A percentile compares a stretch with the other conserved stretches of the same genome.
Conservation (phyloP, 768 basidiomycete species). For the Pholiota conissans region DNA sequence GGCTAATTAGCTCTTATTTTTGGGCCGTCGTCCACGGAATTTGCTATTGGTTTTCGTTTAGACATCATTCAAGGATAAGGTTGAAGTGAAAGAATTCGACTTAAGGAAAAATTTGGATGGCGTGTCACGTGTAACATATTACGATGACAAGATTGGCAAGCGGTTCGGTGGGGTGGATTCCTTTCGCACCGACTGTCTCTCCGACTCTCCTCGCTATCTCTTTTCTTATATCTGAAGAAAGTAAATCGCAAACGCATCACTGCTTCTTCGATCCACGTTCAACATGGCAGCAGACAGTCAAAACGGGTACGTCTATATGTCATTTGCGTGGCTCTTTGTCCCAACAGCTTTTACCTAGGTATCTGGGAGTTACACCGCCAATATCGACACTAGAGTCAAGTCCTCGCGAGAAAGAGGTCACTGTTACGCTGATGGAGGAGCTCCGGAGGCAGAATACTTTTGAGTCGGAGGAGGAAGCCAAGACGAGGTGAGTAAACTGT, state of each 20-base stretch:
- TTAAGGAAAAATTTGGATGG: constrained; percentile 7
- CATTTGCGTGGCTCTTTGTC: neutral
- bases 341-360: constrained; percentile 41
- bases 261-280: neutral
- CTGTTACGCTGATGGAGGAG: constrained; percentile 86
- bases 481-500: constrained; percentile 70
- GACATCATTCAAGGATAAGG: too few relatives aligned
- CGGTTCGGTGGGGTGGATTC: constrained; percentile 3
- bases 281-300: constrained; percentile 22
- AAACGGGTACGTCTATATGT: constrained; percentile 18
- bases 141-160: constrained; percentile 3
- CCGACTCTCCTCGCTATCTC: neutral
- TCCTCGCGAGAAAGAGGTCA: constrained; percentile 81
- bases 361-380: constrained; percentile 82
- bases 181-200: constrained; percentile 2
- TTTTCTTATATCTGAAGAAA: neutral
- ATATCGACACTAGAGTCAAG: constrained; percentile 78
- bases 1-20: too few relatives aligned
- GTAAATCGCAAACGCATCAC: neutral
- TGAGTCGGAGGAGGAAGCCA: constrained; percentile 85
- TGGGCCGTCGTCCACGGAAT: too few relatives aligned
- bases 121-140: constrained; percentile 4
- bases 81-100: too few relatives aligned
- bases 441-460: constrained; percentile 83
- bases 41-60: too few relatives aligned